Base-by-base conservation (phyloP, 129 eudicot species). In the Saussurea involucrata region DNA sequence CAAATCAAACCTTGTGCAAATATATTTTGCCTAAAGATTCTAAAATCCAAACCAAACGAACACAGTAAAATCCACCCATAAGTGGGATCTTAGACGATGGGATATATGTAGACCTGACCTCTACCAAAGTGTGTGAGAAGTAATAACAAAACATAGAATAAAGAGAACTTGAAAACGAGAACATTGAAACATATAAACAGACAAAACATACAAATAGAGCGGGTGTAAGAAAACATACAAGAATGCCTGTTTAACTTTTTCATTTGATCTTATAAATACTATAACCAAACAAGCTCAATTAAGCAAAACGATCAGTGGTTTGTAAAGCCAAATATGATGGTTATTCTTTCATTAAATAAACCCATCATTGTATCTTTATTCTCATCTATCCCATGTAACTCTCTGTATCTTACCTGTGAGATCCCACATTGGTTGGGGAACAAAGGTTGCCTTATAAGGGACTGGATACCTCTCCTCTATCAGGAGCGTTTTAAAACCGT, bases 1-100 rank as follows among this genome's bases (percentile, higher is more conserved):
- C 6, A 78, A 53, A 34, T 77, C 25, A 34, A 8, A 40, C 28
- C 40, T 73, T 57, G 77, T 15, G 66, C 80, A 76, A 18, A 63
- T 42, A 75, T 33, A 27, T 6, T 20, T 76, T 66, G 65, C 66
- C 55, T 17, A 65, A 76, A 63, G 29, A 64, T 18, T 63, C 71
- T 75, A 18, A 75, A 75, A 58, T 17, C 24, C 18, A 12, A 13
- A 28, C 22, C 60, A 46, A 46, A 49, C 4, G 2, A 46, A 21
- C 5, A 20, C 58, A 15, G 20, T 44, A 44, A 12, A 44, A 12
- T 18, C 57, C 57, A 49, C 21, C 58, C 7, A 5, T 0, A 49
- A 21, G 58, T 49, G 21, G 58, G 58, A 21, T n/a, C 58, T 49
- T 8, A 3, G 21, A 49, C 0, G 20, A 0, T 49, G 22, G 60